Evolutionary conservation across 2,329 filamentous ascomycete species (phyloP).

Genomic region (Hypocrella siamensis): DNA sequence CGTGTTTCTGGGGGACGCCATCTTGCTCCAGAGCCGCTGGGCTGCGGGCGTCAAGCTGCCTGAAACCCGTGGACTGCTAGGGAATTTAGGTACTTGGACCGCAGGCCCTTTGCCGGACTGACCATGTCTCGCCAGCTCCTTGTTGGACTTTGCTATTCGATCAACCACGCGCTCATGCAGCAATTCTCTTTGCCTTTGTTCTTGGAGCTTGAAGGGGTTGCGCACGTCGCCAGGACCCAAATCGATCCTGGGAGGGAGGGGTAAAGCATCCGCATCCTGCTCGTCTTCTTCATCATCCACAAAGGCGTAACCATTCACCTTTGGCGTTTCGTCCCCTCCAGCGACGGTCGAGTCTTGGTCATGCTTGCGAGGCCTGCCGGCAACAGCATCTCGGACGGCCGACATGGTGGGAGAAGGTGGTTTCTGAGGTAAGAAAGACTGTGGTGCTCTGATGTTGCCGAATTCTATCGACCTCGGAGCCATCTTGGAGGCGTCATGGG

Average conservation of each 20-base stretch:
- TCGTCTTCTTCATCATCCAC: constrained; percentile 63
- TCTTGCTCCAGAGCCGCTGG: constrained; percentile 48
- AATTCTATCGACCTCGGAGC: constrained; percentile 67
- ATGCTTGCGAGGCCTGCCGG: constrained; percentile 47
- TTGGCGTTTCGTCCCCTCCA: constrained; percentile 62
- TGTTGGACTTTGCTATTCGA: constrained; percentile 57
- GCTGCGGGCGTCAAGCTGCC: constrained; percentile 58
- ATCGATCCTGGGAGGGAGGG: constrained; percentile 28
- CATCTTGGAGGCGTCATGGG: constrained; percentile 56
- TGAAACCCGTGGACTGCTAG: constrained; percentile 45
- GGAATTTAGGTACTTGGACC: constrained; percentile 54
- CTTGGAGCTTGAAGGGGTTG: constrained; percentile 68
- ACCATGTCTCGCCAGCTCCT: constrained; percentile 41
- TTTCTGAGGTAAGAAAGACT: constrained; percentile 22
- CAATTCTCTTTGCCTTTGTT: constrained; percentile 61
- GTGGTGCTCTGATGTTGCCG: constrained; percentile 65
- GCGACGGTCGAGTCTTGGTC: constrained; percentile 42
- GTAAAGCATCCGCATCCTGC: constrained; percentile 10
- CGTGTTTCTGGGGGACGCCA: constrained; percentile 28
- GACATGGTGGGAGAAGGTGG: constrained; percentile 74
- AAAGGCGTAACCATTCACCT: constrained; percentile 87
- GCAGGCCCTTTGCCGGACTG: constrained; percentile 41
- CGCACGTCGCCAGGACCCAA: constrained; percentile 44
- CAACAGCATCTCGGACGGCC: constrained; percentile 70
- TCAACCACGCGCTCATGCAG: constrained; percentile 82